phyloP scores from a whole-genome alignment of 1,139 yeast species.

The Debaryomyces coudertii region DNA sequence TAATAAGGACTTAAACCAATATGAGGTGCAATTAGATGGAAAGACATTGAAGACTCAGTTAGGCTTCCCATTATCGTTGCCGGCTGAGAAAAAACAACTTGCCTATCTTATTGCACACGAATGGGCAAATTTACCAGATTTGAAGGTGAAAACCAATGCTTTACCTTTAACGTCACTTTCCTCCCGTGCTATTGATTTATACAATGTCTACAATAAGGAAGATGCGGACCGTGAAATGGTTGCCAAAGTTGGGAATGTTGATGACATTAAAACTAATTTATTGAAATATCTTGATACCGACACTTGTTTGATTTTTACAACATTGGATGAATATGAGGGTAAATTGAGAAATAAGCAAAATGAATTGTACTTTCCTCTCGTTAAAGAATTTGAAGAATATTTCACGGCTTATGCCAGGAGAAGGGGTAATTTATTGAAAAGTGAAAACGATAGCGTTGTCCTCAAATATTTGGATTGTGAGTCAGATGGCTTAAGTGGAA shows the following conservation, averaged over 20 bases:
- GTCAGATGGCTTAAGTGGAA: constrained; percentile 77
- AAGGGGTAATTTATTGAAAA: constrained; percentile 31
- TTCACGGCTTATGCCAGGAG: constrained; percentile 50
- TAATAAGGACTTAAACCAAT: constrained; percentile 31
- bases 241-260: constrained; percentile 62
- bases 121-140: constrained; percentile 77
- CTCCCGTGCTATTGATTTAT: constrained; percentile 81
- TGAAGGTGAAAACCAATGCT: constrained; percentile 75
- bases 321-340: constrained; percentile 83
- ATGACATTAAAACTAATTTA: constrained; percentile 56
- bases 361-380: constrained; percentile 72
- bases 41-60: constrained; percentile 83
- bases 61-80: constrained; percentile 71
- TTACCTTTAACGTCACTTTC: constrained; percentile 87
- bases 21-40: constrained; percentile 66
- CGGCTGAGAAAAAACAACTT: constrained; percentile 58
- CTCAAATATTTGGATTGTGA: constrained; percentile 78
- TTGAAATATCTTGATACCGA: constrained; percentile 91
- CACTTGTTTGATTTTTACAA: constrained; percentile 84
- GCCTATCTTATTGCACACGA: constrained; percentile 84
- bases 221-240: constrained; percentile 46
- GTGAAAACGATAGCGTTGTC: constrained; percentile 28
- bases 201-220: constrained; percentile 29
- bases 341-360: constrained; percentile 75
- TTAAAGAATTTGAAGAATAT: constrained; percentile 63